phyloP scores from a whole-genome alignment of 2,329 filamentous ascomycete species.

The Calonectria leucothoes region DNA sequence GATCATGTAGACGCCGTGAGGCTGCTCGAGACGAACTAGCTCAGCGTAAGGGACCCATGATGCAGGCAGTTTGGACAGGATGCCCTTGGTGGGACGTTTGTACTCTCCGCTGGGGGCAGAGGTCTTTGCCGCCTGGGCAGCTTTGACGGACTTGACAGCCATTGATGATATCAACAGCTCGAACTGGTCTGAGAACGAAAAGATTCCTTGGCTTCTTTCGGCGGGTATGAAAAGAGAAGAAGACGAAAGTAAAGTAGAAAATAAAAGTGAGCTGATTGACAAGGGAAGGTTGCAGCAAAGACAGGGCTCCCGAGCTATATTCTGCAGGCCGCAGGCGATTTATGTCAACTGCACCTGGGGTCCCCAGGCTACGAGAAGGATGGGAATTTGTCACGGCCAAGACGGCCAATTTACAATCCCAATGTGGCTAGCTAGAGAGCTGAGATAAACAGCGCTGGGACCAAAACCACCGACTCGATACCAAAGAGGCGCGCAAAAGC shows the following conservation, averaged over 20 bases:
- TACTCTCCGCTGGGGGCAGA: slow-evolving; percentile 42
- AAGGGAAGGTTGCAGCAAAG: neutral
- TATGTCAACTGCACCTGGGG: slow-evolving; percentile 7
- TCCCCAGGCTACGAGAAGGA: neutral
- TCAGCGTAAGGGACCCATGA: slow-evolving; percentile 67
- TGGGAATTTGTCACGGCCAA: neutral
- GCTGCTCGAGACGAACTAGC: slow-evolving; percentile 63
- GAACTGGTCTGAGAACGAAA: neutral
- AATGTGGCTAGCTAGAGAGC: neutral
- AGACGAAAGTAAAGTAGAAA: neutral
- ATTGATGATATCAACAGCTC: neutral
- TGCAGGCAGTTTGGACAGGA: slow-evolving; percentile 56
- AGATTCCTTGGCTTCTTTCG: neutral
- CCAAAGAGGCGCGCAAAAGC: neutral
- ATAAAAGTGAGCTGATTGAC: neutral
- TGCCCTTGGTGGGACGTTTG: slow-evolving; percentile 55
- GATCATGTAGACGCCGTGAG: slow-evolving; percentile 62
- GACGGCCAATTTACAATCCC: slow-evolving; percentile 13
- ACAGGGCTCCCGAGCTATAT: neutral
- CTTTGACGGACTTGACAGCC: slow-evolving; percentile 3
- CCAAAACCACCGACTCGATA: neutral
- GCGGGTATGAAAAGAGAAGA: neutral
- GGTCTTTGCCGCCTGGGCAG: neutral
- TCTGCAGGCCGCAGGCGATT: slow-evolving; percentile 1
- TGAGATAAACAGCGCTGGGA: neutral